Evolutionary conservation across 1,139 yeast genomes (phyloP).

Genomic region (Pichia norvegensis): DNA sequence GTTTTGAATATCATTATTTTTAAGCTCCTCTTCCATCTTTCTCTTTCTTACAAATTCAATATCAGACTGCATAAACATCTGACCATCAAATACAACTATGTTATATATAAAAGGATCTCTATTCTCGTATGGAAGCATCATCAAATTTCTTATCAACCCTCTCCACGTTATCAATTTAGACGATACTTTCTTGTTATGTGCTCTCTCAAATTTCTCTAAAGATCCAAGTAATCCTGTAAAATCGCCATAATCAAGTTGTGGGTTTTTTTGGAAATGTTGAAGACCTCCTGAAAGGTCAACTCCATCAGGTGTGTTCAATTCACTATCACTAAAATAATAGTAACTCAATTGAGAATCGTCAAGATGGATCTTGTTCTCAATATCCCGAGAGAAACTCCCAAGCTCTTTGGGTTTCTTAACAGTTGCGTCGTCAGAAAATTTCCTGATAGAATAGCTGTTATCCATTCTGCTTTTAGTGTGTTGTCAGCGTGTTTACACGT

Average conservation of each 20-base stretch:
- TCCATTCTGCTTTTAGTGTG: conserved; percentile 6
- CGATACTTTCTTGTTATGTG: conserved; percentile 37
- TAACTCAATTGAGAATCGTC: conserved; percentile 52
- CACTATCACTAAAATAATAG: conserved; percentile 70
- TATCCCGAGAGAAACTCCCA: conserved; percentile 48
- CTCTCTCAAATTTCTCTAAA: conserved; percentile 47
- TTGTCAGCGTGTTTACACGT: too few species aligned
- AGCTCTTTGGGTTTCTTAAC: conserved; percentile 72
- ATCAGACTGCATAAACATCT: conserved; percentile 70
- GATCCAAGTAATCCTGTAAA: conserved; percentile 53
- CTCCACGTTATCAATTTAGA: conserved; percentile 76
- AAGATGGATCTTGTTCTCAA: conserved; percentile 39
- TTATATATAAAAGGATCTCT: conserved; percentile 57
- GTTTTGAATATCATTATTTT: conserved; percentile 33
- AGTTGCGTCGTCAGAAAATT: conserved; percentile 46
- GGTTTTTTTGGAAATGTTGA: conserved; percentile 41
- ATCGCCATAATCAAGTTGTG: conserved; percentile 23
- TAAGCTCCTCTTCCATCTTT: conserved; percentile 23
- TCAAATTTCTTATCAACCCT: conserved; percentile 66
- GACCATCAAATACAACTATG: conserved; percentile 67
- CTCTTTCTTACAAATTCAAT: conserved; percentile 29
- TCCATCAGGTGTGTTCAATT: conserved; percentile 37
- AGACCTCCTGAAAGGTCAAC: conserved; percentile 62
- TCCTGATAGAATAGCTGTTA: conserved; percentile 32
- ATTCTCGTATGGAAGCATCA: conserved; percentile 52